Evolutionary conservation across 2,329 filamentous ascomycete species (phyloP), one percentile per base, ranked within the genome.

Genomic region (Nannizzia gypsea): DNA sequence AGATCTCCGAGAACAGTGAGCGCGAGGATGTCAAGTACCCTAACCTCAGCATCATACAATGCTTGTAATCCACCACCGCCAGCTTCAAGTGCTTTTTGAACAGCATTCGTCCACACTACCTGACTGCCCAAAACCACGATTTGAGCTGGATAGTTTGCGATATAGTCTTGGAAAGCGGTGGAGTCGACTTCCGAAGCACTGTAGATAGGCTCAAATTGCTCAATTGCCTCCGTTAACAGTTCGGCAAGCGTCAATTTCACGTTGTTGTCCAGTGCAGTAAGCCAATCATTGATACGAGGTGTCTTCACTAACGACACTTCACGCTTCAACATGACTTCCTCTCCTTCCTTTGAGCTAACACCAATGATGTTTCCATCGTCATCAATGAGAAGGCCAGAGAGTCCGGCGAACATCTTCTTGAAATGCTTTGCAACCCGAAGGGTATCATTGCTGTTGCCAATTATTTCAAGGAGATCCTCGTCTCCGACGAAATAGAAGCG

Each of bases 401-500:
- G 80, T 63, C 93, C 93, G 64, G 95, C 93, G 78, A 99, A 99
- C 93, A 99, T 99, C 80, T 99, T 99, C 73, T 95, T 92, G 79
- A 99, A 90, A 77, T 99, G 95, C 73, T 99, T 99, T 44, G 93
- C 90, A 66, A 99, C 95, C 59, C 93, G 90, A 62, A 93, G 77
- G 8, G 92, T 96, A 69, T 99, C 93, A 69, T 96, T 96, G 76
- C 92, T 97, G 73, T 99, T 99, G 71, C 93, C 93, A 65, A 99
- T 99, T 76, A 99, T 99, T 73, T 99, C 93, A 24, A 99, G 81
- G 60, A 99, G 78, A 74, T 99, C 93, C 71, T 99, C 95, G 68
- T 99, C 95, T 72, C 93, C 93, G 60, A 99, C 95, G 68, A 99
- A 99, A 78, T 99, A 99, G 79, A 99, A 99, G 61, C 93, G 86